Percentiles rank a stretch among this genome's conserved stretches.
These are phyloP conservation scores for Phaffomyces antillensis DNA, from an alignment of 805 yeast genomes.

Conservation along the genomic window DNA sequence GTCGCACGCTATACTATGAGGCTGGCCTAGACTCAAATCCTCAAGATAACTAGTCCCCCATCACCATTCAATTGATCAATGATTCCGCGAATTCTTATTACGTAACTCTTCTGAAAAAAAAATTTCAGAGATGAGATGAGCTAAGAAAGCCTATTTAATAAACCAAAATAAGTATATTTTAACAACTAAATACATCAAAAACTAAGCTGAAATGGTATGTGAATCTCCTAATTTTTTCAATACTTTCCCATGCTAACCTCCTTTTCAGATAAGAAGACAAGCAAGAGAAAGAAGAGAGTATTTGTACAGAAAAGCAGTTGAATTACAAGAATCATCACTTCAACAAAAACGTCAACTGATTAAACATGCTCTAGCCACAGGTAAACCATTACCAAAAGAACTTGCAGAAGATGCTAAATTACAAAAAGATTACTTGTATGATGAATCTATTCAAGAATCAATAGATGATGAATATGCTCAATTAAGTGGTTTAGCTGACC, in stretches of 20 bases:
- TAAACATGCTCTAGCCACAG: slow-evolving; percentile 83
- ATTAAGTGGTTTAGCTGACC: slow-evolving; percentile 82
- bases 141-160: not conserved
- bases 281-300: slow-evolving; percentile 97
- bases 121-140: not conserved
- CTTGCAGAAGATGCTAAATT: slow-evolving; percentile 79
- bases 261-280: slow-evolving; percentile 53
- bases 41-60: no score
- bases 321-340: slow-evolving; percentile 80
- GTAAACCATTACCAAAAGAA: slow-evolving; percentile 85
- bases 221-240: not conserved
- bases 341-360: slow-evolving; percentile 83
- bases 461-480: slow-evolving; percentile 92
- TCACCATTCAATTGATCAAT: no score
- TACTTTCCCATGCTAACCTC: not conserved
- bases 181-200: not conserved
- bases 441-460: slow-evolving; percentile 58
- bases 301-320: slow-evolving; percentile 79
- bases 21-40: no score
- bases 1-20: no score
- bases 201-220: not conserved
- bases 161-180: not conserved
- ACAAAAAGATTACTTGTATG: slow-evolving; percentile 78
- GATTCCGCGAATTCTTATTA: not conserved
- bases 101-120: not conserved